phyloP scores from a whole-genome alignment of 257 asterid genomes.

The Fraxinus anomala region DNA sequence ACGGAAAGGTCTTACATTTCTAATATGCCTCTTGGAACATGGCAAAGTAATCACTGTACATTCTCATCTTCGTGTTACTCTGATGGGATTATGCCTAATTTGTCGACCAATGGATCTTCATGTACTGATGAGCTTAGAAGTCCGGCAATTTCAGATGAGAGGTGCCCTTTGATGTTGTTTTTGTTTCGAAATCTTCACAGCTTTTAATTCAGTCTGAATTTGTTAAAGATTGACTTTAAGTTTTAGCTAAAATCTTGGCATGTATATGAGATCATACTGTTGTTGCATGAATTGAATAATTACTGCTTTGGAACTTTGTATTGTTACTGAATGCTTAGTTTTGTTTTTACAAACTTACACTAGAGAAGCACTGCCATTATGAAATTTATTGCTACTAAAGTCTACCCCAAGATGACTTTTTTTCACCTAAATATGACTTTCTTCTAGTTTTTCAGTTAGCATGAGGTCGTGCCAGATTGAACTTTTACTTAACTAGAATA shows the following conservation, averaged over 20 bases:
- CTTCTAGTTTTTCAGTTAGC: neutral
- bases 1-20: constrained; percentile 20
- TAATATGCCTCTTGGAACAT: constrained; percentile 27
- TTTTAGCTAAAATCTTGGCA: neutral
- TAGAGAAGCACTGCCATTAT: neutral
- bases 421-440: neutral
- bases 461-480: neutral
- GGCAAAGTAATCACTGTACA: constrained; percentile 28
- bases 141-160: constrained; percentile 52
- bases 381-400: neutral
- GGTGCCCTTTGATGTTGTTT: constrained; percentile 41
- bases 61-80: constrained; percentile 56
- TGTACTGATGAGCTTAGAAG: constrained; percentile 45
- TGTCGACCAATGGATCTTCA: constrained; percentile 44
- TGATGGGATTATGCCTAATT: constrained; percentile 46
- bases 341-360: neutral
- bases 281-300: neutral
- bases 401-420: neutral
- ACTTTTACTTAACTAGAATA: neutral
- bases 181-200: constrained; percentile 2
- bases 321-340: too few relatives aligned
- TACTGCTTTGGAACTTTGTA: neutral
- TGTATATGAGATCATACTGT: neutral
- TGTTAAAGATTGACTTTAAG: neutral
- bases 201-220: constrained; percentile 4